phyloP scores from a whole-genome alignment of 2,329 filamentous ascomycete genomes.

The Dactylellina drechsleri region DNA sequence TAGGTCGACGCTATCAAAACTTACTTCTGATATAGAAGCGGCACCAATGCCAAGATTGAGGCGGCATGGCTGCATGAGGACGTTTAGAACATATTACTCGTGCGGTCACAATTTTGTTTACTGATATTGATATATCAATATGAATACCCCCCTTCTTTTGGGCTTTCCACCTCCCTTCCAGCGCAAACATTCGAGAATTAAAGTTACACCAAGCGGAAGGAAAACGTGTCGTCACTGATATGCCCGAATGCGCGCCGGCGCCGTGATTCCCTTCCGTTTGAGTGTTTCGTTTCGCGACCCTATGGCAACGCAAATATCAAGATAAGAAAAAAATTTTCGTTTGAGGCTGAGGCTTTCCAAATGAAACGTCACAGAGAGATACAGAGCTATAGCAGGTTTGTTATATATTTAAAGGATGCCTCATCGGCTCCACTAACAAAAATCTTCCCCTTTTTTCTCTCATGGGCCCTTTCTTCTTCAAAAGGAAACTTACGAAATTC shows the following conservation, averaged over 20 bases:
- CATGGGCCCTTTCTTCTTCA: constrained; percentile 17
- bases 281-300: constrained; percentile 53
- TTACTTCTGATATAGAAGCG: too few relatives aligned
- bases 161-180: constrained; percentile 12
- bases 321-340: constrained; percentile 16
- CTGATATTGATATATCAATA: constrained; percentile 32
- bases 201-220: background rate
- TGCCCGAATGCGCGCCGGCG: constrained; percentile 14
- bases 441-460: constrained; percentile 17
- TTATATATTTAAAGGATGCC: constrained; percentile 47
- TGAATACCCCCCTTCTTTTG: constrained; percentile 26
- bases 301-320: constrained; percentile 20
- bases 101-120: too few relatives aligned
- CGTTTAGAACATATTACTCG: too few relatives aligned
- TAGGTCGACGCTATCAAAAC: too few relatives aligned
- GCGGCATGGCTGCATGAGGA: too few relatives aligned
- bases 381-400: constrained; percentile 22
- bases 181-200: too few relatives aligned
- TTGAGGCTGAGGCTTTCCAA: too few relatives aligned
- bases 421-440: constrained; percentile 25
- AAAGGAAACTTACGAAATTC: constrained; percentile 36
- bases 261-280: constrained; percentile 36
- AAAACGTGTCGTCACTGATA: constrained; percentile 46
- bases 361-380: background rate
- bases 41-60: too few relatives aligned